These are phyloP conservation scores for Arctostaphylos glauca DNA, from an alignment of 148 eudicot species.

Conservation along the genomic window DNA sequence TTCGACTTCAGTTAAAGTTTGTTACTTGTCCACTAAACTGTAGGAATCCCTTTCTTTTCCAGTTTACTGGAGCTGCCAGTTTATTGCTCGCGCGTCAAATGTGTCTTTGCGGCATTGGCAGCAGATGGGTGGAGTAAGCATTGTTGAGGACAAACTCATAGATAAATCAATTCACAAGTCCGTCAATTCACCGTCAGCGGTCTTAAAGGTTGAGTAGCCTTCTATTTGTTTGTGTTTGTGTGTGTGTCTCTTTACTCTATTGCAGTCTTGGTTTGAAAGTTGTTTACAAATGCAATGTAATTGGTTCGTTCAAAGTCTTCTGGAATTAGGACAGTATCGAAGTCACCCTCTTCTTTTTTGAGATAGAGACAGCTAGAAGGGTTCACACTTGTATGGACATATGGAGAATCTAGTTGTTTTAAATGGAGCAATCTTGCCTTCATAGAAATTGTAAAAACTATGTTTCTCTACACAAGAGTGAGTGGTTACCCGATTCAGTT, in stretches of 20 bases:
- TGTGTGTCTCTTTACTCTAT: neutral
- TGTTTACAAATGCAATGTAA: neutral
- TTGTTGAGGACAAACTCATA: slow-evolving; percentile 65
- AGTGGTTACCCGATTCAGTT: neutral
- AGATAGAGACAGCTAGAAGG: neutral
- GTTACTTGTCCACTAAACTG: neutral
- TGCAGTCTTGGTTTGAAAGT: neutral
- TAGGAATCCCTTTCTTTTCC: slow-evolving; percentile 17
- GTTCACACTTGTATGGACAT: neutral
- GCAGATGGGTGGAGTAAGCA: slow-evolving; percentile 80
- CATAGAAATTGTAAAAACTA: neutral
- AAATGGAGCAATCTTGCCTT: neutral
- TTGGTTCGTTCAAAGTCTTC: neutral
- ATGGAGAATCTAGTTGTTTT: neutral
- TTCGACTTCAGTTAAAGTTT: neutral
- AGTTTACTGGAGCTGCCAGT: slow-evolving; percentile 97
- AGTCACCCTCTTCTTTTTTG: neutral
- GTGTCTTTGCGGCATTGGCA: slow-evolving; percentile 81
- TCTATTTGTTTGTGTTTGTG: neutral
- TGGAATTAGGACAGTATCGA: neutral
- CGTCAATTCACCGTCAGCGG: slow-evolving; percentile 77
- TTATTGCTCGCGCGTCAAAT: slow-evolving; percentile 85
- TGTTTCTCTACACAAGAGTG: neutral
- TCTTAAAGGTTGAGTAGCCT: slow-evolving; percentile 59
- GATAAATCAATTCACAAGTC: slow-evolving; percentile 79